phyloP scores from a whole-genome alignment of 805 yeast species.

The Ogataea paradorogensis region DNA sequence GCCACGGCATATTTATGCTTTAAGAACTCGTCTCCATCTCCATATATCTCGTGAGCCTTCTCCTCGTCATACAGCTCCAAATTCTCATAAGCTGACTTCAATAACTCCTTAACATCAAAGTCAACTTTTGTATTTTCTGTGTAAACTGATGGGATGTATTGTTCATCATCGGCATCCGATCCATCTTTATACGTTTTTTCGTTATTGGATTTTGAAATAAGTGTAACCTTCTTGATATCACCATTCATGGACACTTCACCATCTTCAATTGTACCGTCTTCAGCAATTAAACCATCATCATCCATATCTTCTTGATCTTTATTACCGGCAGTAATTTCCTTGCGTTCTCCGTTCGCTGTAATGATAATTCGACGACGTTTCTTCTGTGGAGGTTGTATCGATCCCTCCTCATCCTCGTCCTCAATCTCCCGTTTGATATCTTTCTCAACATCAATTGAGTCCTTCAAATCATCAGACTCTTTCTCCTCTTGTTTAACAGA shows the following conservation, averaged over 20 bases:
- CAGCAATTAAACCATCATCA: conserved; percentile 18
- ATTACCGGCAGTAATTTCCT: conserved; percentile 18
- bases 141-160: conserved; percentile 43
- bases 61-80: conserved; percentile 40
- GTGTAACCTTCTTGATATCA: conserved; percentile 2
- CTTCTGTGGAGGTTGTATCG: conserved; percentile 17
- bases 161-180: background rate
- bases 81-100: conserved; percentile 20
- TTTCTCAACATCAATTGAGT: background rate
- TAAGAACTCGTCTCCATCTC: conserved; percentile 50
- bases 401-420: conserved; percentile 22
- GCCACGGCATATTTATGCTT: conserved; percentile 83
- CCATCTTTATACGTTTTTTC: too few relatives aligned
- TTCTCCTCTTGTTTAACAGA: conserved; percentile 14
- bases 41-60: conserved; percentile 61
- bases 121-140: conserved; percentile 10
- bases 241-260: conserved; percentile 1
- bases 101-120: conserved; percentile 22
- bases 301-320: conserved; percentile 6
- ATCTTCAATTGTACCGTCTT: conserved; percentile 7
- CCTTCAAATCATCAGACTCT: conserved; percentile 2
- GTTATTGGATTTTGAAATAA: too few relatives aligned
- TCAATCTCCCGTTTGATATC: conserved; percentile 10
- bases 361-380: conserved; percentile 21
- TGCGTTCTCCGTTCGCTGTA: conserved; percentile 22